Percentiles rank a stretch among this genome's conserved stretches.
These are phyloP conservation scores for Colletotrichum aenigma DNA, from an alignment of 2,329 filamentous ascomycete species.

Conservation along the genomic window DNA sequence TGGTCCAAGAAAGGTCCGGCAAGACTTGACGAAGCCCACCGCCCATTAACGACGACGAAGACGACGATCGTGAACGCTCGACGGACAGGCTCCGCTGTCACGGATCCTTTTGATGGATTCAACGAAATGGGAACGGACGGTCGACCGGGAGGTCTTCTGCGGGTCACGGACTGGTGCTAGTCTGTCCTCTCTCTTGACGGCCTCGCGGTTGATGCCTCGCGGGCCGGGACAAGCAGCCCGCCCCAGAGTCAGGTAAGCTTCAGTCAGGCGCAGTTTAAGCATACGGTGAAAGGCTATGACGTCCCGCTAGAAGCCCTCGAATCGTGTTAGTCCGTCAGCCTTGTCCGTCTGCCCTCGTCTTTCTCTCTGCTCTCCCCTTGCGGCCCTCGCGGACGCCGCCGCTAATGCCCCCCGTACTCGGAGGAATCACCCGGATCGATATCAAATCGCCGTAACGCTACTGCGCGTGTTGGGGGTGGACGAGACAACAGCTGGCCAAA, in stretches of 20 bases:
- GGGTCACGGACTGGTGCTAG: slow-evolving; percentile 8
- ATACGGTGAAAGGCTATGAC: background rate
- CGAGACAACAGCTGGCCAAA: background rate
- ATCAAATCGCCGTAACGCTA: slow-evolving; percentile 1
- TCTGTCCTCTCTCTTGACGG: background rate
- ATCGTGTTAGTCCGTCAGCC: background rate
- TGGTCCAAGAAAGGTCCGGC: background rate
- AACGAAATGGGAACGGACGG: slow-evolving; percentile 4
- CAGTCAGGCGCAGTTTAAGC: background rate
- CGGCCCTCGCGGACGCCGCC: background rate
- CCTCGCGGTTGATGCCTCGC: background rate
- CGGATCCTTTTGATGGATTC: background rate
- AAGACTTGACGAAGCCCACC: background rate
- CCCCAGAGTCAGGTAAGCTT: background rate
- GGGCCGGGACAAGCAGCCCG: background rate
- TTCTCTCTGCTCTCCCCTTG: background rate
- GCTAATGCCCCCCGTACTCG: background rate
- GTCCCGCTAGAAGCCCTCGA: background rate
- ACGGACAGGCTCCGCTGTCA: slow-evolving; percentile 13
- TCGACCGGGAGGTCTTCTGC: background rate
- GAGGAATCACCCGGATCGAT: background rate
- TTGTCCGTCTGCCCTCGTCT: background rate
- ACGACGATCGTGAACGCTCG: background rate
- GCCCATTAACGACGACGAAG: background rate
- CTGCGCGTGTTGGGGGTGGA: background rate